These are phyloP conservation scores for Galerina marginata DNA, from an alignment of 768 basidiomycete species.

Conservation along the genomic window DNA sequence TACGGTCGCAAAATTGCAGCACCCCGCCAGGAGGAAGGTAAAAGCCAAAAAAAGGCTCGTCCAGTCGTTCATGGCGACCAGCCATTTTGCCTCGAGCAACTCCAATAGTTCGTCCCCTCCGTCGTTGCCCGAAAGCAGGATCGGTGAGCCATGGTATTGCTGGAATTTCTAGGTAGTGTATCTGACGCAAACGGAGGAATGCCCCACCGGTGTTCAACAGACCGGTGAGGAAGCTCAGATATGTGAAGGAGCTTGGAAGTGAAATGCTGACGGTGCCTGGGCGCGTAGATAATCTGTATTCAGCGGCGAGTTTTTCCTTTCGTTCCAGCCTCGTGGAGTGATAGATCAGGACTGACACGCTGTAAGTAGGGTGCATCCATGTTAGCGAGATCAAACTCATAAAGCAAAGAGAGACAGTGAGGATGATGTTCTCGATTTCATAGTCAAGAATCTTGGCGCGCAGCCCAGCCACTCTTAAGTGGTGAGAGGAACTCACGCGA, in stretches of 20 bases:
- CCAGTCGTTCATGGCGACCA: constrained; percentile 29
- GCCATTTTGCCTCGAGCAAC: constrained; percentile 21
- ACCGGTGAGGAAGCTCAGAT: constrained; percentile 22
- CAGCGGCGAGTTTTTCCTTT: constrained; percentile 14
- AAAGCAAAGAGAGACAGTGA: not conserved
- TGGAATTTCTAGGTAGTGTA: constrained; percentile 25
- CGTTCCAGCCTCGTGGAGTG: constrained; percentile 22
- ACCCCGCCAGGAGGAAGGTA: constrained; percentile 22
- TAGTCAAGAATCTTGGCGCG: too few relatives aligned
- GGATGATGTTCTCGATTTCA: too few relatives aligned
- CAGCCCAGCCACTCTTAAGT: too few relatives aligned
- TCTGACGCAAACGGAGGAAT: constrained; percentile 20
- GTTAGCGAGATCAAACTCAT: not conserved
- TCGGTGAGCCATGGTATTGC: constrained; percentile 17
- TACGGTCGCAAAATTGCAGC: constrained; percentile 28
- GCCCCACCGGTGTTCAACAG: constrained; percentile 22
- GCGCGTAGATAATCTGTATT: constrained; percentile 17
- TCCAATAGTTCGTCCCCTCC: constrained; percentile 13
- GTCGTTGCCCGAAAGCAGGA: constrained; percentile 1
- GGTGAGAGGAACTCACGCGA: constrained; percentile 17
- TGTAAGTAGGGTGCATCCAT: not conserved
- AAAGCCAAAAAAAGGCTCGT: constrained; percentile 23
- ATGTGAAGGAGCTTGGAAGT: constrained; percentile 22
- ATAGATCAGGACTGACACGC: constrained; percentile 24
- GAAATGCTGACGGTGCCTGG: constrained; percentile 2